phyloP scores from a whole-genome alignment of 306 rosid genomes.

The Corylus avellana region DNA sequence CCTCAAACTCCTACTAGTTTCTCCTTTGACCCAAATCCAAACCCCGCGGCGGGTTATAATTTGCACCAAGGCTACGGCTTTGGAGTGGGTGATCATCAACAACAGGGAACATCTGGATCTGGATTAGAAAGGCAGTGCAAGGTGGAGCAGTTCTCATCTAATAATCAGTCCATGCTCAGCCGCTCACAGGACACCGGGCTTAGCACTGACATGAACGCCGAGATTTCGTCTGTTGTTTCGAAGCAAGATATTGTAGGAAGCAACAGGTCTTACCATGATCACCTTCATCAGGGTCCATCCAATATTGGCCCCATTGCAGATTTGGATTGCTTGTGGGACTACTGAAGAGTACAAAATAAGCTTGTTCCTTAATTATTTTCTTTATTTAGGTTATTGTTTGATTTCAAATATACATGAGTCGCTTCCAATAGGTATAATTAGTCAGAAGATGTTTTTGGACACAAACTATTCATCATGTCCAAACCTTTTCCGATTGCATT shows the following conservation, averaged over 20 bases:
- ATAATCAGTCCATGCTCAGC: slow-evolving; percentile 61
- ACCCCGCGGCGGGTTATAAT: slow-evolving; percentile 20
- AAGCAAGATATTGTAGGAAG: slow-evolving; percentile 40
- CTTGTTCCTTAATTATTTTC: not conserved
- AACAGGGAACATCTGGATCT: not conserved
- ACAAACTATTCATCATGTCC: slow-evolving; percentile 40
- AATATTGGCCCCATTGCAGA: slow-evolving; percentile 46
- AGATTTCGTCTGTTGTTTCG: slow-evolving; percentile 60
- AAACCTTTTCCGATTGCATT: slow-evolving; percentile 34
- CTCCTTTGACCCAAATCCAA: slow-evolving; percentile 27
- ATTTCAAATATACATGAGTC: slow-evolving; percentile 1
- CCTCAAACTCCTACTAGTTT: slow-evolving; percentile 25
- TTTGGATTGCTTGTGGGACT: slow-evolving; percentile 64
- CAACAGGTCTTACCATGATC: slow-evolving; percentile 37
- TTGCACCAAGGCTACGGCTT: slow-evolving; percentile 31
- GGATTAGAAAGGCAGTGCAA: slow-evolving; percentile 47
- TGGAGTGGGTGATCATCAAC: not conserved
- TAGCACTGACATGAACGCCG: slow-evolving; percentile 66
- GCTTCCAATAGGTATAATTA: slow-evolving; percentile 24
- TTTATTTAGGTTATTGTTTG: not conserved
- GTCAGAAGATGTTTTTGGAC: slow-evolving; percentile 37
- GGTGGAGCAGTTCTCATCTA: slow-evolving; percentile 61
- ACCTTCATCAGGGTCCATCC: slow-evolving; percentile 39
- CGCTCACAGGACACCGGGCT: slow-evolving; percentile 68
- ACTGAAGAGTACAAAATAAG: slow-evolving; percentile 27